Base-by-base conservation (phyloP, 495 filamentous ascomycete genomes). In the Penicillium longicatenatum region DNA sequence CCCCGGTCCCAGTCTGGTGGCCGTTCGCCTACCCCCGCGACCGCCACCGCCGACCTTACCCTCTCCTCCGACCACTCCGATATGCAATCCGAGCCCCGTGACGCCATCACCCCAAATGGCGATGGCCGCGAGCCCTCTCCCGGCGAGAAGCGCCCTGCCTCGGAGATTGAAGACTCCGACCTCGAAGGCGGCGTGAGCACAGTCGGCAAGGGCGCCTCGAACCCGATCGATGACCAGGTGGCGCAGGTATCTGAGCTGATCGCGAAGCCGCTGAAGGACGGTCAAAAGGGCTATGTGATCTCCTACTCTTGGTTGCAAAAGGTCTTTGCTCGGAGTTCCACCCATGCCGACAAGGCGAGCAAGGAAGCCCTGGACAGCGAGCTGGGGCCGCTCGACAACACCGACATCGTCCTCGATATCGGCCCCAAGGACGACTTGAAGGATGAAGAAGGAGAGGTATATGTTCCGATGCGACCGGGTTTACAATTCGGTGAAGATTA, bases 371-470 rank as follows among this genome's bases (percentile, higher is more conserved):
- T 72, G 30, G 86, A 89, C 55, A 84, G 81, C 11, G 78, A 85
- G 11, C 80, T 94, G 33, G 92, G 92, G 3, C 90, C 90, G 0
- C 86, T 98, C 29, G 92, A 97, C 74, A 98, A 97, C 67, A 84
- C 89, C 6, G 89, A 91, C 61, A 67, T 81, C 29, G 67, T 80
- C 29, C 65, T 80, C 42, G 78, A 77, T 33, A 76, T 68, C 19
- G 79, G 75, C 54, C 75, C 69, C 8, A 60, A 62, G 21, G 71
- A 62, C 24, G 63, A 54, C 47, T 75, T 85, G 62, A 75, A 75
- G 50, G 84, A 85, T 58, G 79, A 84, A 57, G 64, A 71, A 21
- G 81, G 79, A 9, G 72, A 87, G 14, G 73, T 77, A 2, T 96
- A 92, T 61, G 82, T 96, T 17, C 87, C 91, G 9, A 71, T 98